Conservation (phyloP, 1,284 basidiomycete genomes). For the Cutaneotrichosporon cutaneum region DNA sequence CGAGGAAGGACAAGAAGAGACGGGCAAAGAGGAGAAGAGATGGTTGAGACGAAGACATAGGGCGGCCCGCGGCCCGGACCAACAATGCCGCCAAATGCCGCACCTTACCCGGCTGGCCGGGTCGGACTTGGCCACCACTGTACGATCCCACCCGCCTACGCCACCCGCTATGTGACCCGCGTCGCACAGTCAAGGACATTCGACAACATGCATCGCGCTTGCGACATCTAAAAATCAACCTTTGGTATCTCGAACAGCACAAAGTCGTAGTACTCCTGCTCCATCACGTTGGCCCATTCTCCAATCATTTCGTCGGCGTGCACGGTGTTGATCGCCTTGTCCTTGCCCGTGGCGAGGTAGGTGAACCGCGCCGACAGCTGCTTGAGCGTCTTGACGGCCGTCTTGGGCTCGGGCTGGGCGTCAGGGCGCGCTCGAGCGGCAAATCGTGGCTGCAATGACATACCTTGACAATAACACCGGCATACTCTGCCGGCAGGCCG, state of each 20-base stretch:
- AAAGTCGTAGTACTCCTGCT: conserved; percentile 92
- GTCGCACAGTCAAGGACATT: too few species aligned
- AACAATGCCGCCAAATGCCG: not conserved
- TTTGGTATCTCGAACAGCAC: conserved; percentile 68
- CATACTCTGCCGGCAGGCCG: conserved; percentile 90
- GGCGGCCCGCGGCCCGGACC: too few species aligned
- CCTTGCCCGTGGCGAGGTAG: conserved; percentile 61
- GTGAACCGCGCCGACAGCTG: conserved; percentile 73
- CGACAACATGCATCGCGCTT: conserved; percentile 22
- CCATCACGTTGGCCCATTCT: conserved; percentile 86
- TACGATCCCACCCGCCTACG: not conserved
- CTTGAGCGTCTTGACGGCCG: conserved; percentile 73
- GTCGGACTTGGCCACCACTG: not conserved
- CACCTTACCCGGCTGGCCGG: not conserved
- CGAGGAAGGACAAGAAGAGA: not conserved
- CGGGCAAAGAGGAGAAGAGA: not conserved
- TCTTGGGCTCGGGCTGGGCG: conserved; percentile 79
- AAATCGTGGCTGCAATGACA: conserved; percentile 19
- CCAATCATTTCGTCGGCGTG: conserved; percentile 61
- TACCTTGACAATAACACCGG: conserved; percentile 78
- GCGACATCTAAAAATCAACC: conserved; percentile 33
- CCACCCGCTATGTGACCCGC: not conserved
- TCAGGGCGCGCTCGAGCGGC: not conserved
- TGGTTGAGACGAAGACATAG: not conserved
- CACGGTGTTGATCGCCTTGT: conserved; percentile 39